Base-by-base conservation (phyloP, 305 asterid genomes). In the Fraxinus dipetala region DNA sequence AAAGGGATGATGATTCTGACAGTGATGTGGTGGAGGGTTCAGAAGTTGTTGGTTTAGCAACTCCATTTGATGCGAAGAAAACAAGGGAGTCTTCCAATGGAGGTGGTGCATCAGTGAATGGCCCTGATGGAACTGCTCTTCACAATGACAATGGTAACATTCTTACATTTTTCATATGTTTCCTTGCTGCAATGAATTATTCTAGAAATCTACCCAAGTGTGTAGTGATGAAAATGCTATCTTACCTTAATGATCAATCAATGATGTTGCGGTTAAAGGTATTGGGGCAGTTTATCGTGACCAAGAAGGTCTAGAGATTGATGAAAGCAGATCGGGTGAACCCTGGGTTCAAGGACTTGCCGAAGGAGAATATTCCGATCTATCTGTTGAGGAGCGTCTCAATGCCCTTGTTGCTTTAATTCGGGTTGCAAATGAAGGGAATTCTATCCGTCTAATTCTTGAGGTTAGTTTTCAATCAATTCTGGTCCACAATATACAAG, bases 381-480 rank as follows among this genome's bases (percentile, higher is more conserved):
- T 96, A 38, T 92, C 96, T 74, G 97, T 95, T 34, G 97, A 96
- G 86, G 99, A 96, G 90, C 99, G 99, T 78, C 95, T 96, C 78
- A 93, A 85, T 85, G 98, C 98, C 73, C 94, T 96, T 85, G 95
- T 91, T 87, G 89, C 97, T 76, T 88, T 96, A 86, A 89, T 96
- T 81, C 93, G 98, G 78, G 79, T 96, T 78, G 97, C 99, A 75
- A 96, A 95, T 90, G 99, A 96, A 92, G 99, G 98, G 85, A 96
- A 96, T 80, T 83, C 97, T 77, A 87, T 93, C 79, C 99, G 98
- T 76, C 93, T 90, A 73, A 82, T 93, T 89, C 99, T 96, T 80
- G 99, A 96, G 99, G 99, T 96, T 69, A 45, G 88, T 61, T 43
- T 72, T 82, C 74, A 76, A 45, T 70, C 81, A 82, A 7, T 28